phyloP scores from a whole-genome alignment of 306 rosid species.

The Dalbergia cultrata region DNA sequence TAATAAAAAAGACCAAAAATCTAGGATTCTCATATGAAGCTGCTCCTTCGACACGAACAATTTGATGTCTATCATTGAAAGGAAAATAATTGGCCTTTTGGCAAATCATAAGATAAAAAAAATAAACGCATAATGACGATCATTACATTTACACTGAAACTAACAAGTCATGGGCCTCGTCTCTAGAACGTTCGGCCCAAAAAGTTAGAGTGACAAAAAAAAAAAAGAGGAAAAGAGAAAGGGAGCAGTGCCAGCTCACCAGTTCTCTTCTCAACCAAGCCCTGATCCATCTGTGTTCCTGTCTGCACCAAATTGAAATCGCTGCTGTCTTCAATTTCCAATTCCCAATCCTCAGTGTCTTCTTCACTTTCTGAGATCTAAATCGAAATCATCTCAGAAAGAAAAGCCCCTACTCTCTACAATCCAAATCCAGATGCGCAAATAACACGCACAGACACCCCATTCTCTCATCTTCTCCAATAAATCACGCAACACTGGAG shows the following conservation, averaged over 20 bases:
- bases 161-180: background rate
- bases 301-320: background rate
- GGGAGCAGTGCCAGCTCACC: background rate
- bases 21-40: background rate
- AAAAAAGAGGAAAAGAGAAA: background rate
- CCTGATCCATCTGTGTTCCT: background rate
- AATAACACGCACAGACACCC: background rate
- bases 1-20: background rate
- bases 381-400: background rate
- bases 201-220: background rate
- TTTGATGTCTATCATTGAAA: background rate
- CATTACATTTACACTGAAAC: background rate
- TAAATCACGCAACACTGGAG: slow-evolving; percentile 3
- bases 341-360: background rate
- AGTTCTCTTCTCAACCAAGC: too few relatives aligned
- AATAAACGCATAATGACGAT: background rate
- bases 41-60: background rate
- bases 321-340: background rate
- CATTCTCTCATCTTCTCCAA: background rate
- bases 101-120: background rate
- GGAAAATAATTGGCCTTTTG: background rate
- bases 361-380: background rate
- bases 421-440: background rate
- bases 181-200: slow-evolving; percentile 28
- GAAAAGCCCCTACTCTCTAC: background rate